Base-by-base conservation (phyloP, 2,329 filamentous ascomycete species). In the Diplodia mutila region DNA sequence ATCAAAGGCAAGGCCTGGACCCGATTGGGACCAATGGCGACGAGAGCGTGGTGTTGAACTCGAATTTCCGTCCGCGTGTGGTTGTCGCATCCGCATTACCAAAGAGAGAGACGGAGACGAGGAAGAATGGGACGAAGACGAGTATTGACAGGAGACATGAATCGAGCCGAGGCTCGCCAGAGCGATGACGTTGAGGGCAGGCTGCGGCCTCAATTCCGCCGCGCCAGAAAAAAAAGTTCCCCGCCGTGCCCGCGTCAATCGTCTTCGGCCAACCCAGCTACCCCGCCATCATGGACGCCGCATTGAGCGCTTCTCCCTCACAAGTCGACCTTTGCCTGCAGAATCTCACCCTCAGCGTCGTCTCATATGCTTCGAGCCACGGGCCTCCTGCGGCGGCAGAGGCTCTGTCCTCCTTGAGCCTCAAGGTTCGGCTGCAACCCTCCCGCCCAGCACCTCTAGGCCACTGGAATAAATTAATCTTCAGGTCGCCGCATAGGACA, bases 11-110 rank as follows among this genome's bases (percentile, higher is more conserved):
- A n/a, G n/a, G n/a, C n/a, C n/a, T n/a, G n/a, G n/a, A n/a, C n/a
- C n/a, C n/a, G 34, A 88, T 89, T 70, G 87, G 87, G 0, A 77
- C 79, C 0, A 81, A 84, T 34, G 79, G 78, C 8, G 85, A 90
- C 71, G n/a, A n/a, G n/a, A n/a, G n/a, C n/a, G n/a, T n/a, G n/a
- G 29, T 32, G 29, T 8, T 32, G 29, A 8, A 32, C 29, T 8
- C 2, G 29, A 8, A 32, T 32, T 8, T 32, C 29, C 7, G 1
- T 8, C 29, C 9, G 29, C 29, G 29, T 32, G 29, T 2, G 29
- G 9, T 32, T 32, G 29, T 8, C 29, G 29, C 29, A 32, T n/a
- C n/a, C n/a, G n/a, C n/a, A n/a, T n/a, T n/a, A n/a, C n/a, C n/a
- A n/a, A n/a, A n/a, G n/a, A n/a, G n/a, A 42, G 39, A 16, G n/a